phyloP scores from a whole-genome alignment of 495 filamentous ascomycete species.

The Aspergillus bridgeri region DNA sequence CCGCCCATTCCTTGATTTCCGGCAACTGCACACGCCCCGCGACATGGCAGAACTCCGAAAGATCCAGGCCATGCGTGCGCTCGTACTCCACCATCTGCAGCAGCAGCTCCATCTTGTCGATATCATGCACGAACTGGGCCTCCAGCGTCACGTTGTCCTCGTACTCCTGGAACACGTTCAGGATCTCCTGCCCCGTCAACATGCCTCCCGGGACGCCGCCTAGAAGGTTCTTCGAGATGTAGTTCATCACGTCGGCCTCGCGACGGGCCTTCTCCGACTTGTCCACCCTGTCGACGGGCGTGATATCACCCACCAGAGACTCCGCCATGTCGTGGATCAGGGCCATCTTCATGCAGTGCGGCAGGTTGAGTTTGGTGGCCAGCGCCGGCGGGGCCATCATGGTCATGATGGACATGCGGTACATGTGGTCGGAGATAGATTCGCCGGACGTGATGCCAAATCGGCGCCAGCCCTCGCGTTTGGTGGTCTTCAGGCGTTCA shows the following conservation, averaged over 20 bases:
- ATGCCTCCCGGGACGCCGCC: slow-evolving; percentile 66
- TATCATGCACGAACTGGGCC: slow-evolving; percentile 87
- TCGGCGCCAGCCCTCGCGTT: slow-evolving; percentile 91
- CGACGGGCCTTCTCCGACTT: slow-evolving; percentile 80
- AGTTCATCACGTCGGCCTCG: slow-evolving; percentile 86
- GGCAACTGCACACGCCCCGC: slow-evolving; percentile 65
- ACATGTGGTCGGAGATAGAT: slow-evolving; percentile 98
- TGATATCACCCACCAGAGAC: slow-evolving; percentile 90
- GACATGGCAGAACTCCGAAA: slow-evolving; percentile 81
- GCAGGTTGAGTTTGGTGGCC: slow-evolving; percentile 64
- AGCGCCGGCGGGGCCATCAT: slow-evolving; percentile 86
- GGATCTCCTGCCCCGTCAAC: slow-evolving; percentile 61
- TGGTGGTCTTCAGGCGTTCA: slow-evolving; percentile 88
- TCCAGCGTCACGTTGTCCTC: slow-evolving; percentile 81
- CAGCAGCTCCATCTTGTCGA: slow-evolving; percentile 93
- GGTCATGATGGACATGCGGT: slow-evolving; percentile 95
- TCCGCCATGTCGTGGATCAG: slow-evolving; percentile 98
- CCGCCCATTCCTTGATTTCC: slow-evolving; percentile 77
- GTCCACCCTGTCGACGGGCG: slow-evolving; percentile 66
- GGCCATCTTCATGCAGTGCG: slow-evolving; percentile 87
- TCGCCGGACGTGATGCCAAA: slow-evolving; percentile 73
- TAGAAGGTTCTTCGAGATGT: slow-evolving; percentile 67
- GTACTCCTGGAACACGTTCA: slow-evolving; percentile 86
- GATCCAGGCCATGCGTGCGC: slow-evolving; percentile 64
- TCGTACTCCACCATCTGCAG: slow-evolving; percentile 98